Conservation (phyloP, 805 yeast species). For the Hanseniaspora nectarophila region DNA sequence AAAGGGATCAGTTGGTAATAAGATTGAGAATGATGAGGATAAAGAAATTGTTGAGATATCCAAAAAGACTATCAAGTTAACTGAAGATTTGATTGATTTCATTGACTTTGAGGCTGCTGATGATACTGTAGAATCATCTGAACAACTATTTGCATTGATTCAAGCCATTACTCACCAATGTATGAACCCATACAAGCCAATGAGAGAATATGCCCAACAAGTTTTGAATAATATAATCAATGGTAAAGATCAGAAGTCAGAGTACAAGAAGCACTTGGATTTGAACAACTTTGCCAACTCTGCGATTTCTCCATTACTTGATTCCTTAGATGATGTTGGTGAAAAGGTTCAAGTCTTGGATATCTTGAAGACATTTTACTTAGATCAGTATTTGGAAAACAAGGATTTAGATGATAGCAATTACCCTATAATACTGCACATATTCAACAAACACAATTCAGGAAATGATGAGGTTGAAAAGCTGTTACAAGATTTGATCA, state of each 20-base stretch:
- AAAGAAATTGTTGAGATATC: slow-evolving; percentile 47
- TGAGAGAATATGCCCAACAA: slow-evolving; percentile 46
- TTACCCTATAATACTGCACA: slow-evolving; percentile 29
- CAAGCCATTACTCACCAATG: slow-evolving; percentile 85
- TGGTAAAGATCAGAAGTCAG: slow-evolving; percentile 28
- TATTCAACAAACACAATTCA: slow-evolving; percentile 30
- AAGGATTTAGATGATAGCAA: slow-evolving; percentile 29
- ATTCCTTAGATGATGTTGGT: slow-evolving; percentile 48
- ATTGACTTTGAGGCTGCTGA: slow-evolving; percentile 6
- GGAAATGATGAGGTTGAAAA: slow-evolving; percentile 32
- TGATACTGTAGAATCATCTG: background rate
- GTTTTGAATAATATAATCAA: slow-evolving; percentile 39
- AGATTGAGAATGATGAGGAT: slow-evolving; percentile 57
- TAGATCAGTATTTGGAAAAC: slow-evolving; percentile 35
- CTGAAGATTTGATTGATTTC: slow-evolving; percentile 38
- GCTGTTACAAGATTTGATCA: slow-evolving; percentile 30
- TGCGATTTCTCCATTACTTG: slow-evolving; percentile 63
- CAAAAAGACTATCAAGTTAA: slow-evolving; percentile 48
- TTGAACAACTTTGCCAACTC: slow-evolving; percentile 49
- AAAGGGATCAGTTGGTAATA: slow-evolving; percentile 67
- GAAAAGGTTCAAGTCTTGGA: slow-evolving; percentile 53
- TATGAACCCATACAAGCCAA: slow-evolving; percentile 72
- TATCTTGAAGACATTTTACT: slow-evolving; percentile 53
- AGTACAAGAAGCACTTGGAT: slow-evolving; percentile 18
- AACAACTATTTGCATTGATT: slow-evolving; percentile 39